Percentiles rank a stretch among this genome's conserved stretches.
Evolutionary conservation across 805 yeast genomes (phyloP).

Genomic region (Pichia scutulata): DNA sequence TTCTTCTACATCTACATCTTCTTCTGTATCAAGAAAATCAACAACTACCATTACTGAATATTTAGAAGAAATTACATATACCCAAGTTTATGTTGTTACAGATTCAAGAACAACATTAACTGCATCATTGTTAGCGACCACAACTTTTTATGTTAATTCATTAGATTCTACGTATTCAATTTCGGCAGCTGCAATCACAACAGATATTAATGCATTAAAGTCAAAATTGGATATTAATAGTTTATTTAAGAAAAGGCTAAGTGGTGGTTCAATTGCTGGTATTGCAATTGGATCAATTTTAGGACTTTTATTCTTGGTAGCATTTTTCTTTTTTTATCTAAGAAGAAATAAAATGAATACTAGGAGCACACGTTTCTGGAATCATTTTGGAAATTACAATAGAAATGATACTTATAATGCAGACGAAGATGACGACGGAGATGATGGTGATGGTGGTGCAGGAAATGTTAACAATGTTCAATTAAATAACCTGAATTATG

Average conservation of each 20-base stretch:
- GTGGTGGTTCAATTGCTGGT: constrained; percentile 25
- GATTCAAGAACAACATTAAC: constrained; percentile 21
- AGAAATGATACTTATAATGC: neutral
- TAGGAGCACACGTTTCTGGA: neutral
- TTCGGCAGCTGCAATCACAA: constrained; percentile 21
- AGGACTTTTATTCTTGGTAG: constrained; percentile 14
- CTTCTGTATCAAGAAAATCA: neutral
- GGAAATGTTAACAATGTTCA: neutral
- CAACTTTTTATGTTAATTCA: constrained; percentile 13
- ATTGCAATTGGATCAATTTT: constrained; percentile 21
- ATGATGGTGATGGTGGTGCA: neutral
- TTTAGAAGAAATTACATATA: constrained; percentile 16
- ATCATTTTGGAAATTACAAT: neutral
- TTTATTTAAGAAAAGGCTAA: constrained; percentile 1
- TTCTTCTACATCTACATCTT: neutral
- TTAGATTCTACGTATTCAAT: constrained; percentile 11
- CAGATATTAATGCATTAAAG: constrained; percentile 20
- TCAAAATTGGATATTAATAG: constrained; percentile 6
- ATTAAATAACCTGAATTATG: neutral
- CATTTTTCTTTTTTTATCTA: constrained; percentile 12
- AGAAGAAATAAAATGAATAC: constrained; percentile 7
- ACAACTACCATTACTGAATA: constrained; percentile 15
- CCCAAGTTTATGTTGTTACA: constrained; percentile 26
- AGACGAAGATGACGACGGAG: neutral
- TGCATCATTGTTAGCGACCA: constrained; percentile 18